These are phyloP conservation scores for Alternaria sp. DNA, from an alignment of 2,329 filamentous ascomycete species.

Conservation along the genomic window DNA sequence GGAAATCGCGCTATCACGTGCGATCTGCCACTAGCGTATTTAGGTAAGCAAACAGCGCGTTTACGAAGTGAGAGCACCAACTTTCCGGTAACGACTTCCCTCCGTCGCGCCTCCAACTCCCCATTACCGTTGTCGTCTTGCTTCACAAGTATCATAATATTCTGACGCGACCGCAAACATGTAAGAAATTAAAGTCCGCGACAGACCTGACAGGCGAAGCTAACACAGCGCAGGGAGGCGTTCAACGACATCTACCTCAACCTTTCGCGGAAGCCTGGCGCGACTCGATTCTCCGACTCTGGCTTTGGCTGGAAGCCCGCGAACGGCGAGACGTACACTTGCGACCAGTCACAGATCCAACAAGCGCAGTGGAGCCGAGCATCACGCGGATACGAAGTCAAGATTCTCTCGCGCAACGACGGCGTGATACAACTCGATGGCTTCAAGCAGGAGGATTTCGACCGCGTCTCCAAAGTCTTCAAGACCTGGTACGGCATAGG, in stretches of 20 bases:
- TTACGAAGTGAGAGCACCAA: slow-evolving; percentile 10
- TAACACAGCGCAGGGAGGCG: slow-evolving; percentile 70
- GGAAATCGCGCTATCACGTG: slow-evolving; percentile 13
- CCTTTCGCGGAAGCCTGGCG: slow-evolving; percentile 88
- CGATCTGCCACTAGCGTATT: not conserved
- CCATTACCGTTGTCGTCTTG: not conserved
- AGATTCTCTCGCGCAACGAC: slow-evolving; percentile 83
- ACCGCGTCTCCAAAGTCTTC: slow-evolving; percentile 89
- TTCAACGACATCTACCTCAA: slow-evolving; percentile 98
- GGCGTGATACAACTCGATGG: slow-evolving; percentile 93
- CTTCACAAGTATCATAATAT: not conserved
- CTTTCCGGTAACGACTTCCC: slow-evolving; percentile 4
- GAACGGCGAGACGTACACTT: slow-evolving; percentile 88
- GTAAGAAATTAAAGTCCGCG: not conserved
- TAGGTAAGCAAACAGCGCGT: slow-evolving; percentile 18
- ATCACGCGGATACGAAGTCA: slow-evolving; percentile 90
- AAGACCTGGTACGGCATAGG: slow-evolving; percentile 98
- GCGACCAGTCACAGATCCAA: slow-evolving; percentile 84
- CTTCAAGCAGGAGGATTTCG: slow-evolving; percentile 92
- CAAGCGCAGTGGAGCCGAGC: slow-evolving; percentile 94
- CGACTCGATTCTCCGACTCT: slow-evolving; percentile 92
- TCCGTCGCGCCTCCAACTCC: not conserved
- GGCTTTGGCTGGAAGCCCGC: slow-evolving; percentile 95
- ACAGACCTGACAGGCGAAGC: not conserved
- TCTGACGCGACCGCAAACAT: slow-evolving; percentile 3